phyloP scores from a whole-genome alignment of 208 protist genomes.

The Crithidia expoeki region DNA sequence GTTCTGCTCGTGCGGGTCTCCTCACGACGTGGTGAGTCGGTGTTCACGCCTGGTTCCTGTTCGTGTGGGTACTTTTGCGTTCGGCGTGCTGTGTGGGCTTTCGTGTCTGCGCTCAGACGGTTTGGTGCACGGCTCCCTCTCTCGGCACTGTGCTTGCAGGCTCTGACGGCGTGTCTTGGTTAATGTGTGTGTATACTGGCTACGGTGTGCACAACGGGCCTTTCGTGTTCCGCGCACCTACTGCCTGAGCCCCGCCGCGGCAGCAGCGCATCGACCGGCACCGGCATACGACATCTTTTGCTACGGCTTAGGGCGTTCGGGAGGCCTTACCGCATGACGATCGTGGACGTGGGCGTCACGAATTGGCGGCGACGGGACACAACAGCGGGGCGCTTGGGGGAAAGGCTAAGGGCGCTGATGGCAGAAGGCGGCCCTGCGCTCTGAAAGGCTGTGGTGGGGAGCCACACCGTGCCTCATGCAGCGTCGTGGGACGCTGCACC shows the following conservation, averaged over 20 bases:
- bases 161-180: conserved; percentile 57
- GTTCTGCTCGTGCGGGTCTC: conserved; percentile 39
- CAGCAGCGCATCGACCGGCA: conserved; percentile 40
- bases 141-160: conserved; percentile 66
- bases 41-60: conserved; percentile 2
- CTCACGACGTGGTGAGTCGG: conserved; percentile 27
- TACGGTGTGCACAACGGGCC: conserved; percentile 12
- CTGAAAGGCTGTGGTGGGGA: conserved; percentile 1
- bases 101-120: conserved; percentile 55
- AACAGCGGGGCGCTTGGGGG: background rate
- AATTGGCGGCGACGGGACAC: background rate
- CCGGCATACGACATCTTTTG: conserved; percentile 64
- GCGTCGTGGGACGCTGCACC: background rate
- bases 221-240: conserved; percentile 32
- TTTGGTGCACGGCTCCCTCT: conserved; percentile 63
- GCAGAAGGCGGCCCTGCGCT: background rate
- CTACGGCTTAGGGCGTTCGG: conserved; percentile 58
- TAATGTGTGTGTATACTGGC: conserved; percentile 47
- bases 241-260: conserved; percentile 79
- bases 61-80: conserved; percentile 50
- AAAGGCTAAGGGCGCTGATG: conserved; percentile 12
- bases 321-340: conserved; percentile 36
- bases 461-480: conserved; percentile 7
- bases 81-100: conserved; percentile 57
- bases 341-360: conserved; percentile 25